phyloP scores from a whole-genome alignment of 2,329 filamentous ascomycete species.

The Lachnellula hyalina region DNA sequence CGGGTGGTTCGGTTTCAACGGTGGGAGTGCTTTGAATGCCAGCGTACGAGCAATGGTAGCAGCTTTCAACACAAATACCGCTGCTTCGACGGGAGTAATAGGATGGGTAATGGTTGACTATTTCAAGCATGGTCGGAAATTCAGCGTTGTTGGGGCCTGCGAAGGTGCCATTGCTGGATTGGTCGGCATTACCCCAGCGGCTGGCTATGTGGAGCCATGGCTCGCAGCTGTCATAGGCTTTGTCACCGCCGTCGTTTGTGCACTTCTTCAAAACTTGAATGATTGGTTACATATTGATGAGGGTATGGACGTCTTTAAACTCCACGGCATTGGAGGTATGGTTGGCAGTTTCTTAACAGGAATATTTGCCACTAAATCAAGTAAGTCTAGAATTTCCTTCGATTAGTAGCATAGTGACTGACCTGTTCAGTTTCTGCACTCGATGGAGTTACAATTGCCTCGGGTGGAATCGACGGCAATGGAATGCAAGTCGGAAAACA shows the following conservation, averaged over 20 bases:
- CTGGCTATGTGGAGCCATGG: conserved; percentile 50
- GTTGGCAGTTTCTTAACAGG: conserved; percentile 53
- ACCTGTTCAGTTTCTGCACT: conserved; percentile 41
- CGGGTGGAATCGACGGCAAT: conserved; percentile 44
- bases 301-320: conserved; percentile 54
- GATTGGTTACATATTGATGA: conserved; percentile 50
- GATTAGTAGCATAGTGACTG: background rate
- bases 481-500: conserved; percentile 52
- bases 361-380: conserved; percentile 44
- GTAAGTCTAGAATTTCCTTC: conserved; percentile 11
- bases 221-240: conserved; percentile 47
- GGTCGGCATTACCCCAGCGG: conserved; percentile 54
- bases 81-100: conserved; percentile 48
- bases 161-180: conserved; percentile 51
- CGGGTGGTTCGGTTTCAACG: conserved; percentile 52
- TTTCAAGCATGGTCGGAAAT: conserved; percentile 40
- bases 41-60: conserved; percentile 48
- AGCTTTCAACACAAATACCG: conserved; percentile 54
- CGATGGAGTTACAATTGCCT: conserved; percentile 42
- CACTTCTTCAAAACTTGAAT: conserved; percentile 44
- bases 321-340: conserved; percentile 55
- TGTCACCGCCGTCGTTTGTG: conserved; percentile 43
- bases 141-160: conserved; percentile 47
- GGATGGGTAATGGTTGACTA: conserved; percentile 51
- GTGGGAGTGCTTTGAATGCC: conserved; percentile 45